A percentile compares a stretch with the other conserved stretches of the same genome.
Conservation (phyloP, 2,329 filamentous ascomycete genomes). For the Botrytis fabae region DNA sequence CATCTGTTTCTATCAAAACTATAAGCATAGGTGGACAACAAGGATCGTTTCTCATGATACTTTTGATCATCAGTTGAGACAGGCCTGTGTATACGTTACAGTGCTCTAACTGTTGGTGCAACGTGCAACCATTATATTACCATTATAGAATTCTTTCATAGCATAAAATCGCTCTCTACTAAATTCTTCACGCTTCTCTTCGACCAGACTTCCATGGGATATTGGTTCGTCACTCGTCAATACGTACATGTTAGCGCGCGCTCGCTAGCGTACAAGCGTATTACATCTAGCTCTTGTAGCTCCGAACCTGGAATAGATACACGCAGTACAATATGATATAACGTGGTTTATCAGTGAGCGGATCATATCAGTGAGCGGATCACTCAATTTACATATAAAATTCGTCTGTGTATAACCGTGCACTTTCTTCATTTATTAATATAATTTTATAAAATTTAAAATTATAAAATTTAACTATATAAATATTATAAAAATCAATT, state of each 20-base stretch:
- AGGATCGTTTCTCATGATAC: neutral
- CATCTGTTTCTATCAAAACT: neutral
- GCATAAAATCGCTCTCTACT: neutral
- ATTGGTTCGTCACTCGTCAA: neutral
- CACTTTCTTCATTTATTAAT: no score
- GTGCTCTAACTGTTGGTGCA: neutral
- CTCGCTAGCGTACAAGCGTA: neutral
- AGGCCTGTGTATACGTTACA: neutral
- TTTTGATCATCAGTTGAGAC: neutral
- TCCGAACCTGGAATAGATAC: neutral
- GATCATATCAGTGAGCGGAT: no score
- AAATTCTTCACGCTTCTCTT: neutral
- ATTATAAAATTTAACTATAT: no score
- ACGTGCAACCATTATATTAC: conserved; percentile 3
- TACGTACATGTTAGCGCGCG: neutral
- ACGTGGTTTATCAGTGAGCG: no score
- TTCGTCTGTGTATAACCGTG: no score
- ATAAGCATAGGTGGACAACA: neutral
- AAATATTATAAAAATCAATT: no score
- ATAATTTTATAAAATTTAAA: no score
- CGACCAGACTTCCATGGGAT: neutral
- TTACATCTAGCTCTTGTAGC: neutral
- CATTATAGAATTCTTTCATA: neutral
- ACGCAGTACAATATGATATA: neutral
- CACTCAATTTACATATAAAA: no score